These are phyloP conservation scores for Pichia sp. DNA, from an alignment of 1,139 yeast species.

Conservation along the genomic window DNA sequence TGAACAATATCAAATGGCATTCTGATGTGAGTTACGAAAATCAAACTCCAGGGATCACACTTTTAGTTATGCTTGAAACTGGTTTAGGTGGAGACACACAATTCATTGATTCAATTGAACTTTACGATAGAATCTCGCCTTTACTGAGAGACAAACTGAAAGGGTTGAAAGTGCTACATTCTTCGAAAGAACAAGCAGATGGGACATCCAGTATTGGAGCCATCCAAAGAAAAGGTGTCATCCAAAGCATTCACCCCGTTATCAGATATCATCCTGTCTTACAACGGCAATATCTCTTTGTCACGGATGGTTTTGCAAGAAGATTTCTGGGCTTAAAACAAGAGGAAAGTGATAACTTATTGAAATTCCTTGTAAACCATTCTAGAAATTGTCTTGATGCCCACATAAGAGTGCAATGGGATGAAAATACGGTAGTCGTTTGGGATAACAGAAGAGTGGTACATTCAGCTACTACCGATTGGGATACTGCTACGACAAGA, in stretches of 20 bases:
- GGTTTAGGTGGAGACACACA: constrained; percentile 65
- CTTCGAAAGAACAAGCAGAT: constrained; percentile 65
- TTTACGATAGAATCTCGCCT: constrained; percentile 65
- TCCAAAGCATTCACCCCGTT: constrained; percentile 58
- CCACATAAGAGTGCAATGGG: constrained; percentile 56
- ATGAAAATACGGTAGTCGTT: constrained; percentile 56
- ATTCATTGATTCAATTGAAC: constrained; percentile 59
- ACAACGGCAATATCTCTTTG: constrained; percentile 54
- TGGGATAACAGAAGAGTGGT: constrained; percentile 69
- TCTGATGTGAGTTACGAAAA: constrained; percentile 65
- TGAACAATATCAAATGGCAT: constrained; percentile 49
- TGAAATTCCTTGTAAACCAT: constrained; percentile 49
- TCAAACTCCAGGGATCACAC: constrained; percentile 65
- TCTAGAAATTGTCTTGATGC: constrained; percentile 48
- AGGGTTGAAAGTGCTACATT: constrained; percentile 58
- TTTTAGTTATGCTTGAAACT: constrained; percentile 58
- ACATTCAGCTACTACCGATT: constrained; percentile 63
- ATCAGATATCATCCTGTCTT: constrained; percentile 68
- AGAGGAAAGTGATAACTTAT: constrained; percentile 56
- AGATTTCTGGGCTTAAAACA: constrained; percentile 60
- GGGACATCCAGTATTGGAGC: constrained; percentile 53
- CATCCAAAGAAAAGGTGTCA: constrained; percentile 59
- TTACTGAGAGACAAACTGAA: constrained; percentile 51
- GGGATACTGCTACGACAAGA: constrained; percentile 52
- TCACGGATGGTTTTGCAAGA: constrained; percentile 59